Conservation (phyloP, 192 early-diverging fungal genomes). For the Gigaspora rosea region DNA sequence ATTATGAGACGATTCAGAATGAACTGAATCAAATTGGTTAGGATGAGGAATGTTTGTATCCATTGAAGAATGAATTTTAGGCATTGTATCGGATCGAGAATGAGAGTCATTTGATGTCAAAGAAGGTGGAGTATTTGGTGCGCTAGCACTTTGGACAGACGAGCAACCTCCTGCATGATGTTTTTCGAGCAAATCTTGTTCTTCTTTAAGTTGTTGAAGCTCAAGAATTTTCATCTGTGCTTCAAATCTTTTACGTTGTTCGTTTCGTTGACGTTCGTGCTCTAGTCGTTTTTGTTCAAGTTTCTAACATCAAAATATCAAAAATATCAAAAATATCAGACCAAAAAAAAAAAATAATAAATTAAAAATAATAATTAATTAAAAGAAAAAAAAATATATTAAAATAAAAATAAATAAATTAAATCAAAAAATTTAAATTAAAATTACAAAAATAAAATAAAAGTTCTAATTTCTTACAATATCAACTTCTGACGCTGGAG, state of each 20-base stretch:
- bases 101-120: constrained; percentile 28
- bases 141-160: background rate
- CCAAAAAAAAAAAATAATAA: background rate
- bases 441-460: background rate
- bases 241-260: constrained; percentile 48
- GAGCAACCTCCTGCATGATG: constrained; percentile 17
- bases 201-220: constrained; percentile 48
- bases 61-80: constrained; percentile 30
- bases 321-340: background rate
- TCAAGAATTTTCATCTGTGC: constrained; percentile 53
- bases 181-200: constrained; percentile 46
- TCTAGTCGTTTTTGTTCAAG: constrained; percentile 51
- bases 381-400: background rate
- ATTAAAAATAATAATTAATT: background rate
- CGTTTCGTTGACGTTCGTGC: constrained; percentile 45
- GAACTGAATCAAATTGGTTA: constrained; percentile 27
- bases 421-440: background rate
- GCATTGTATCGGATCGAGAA: constrained; percentile 35
- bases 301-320: constrained; percentile 33
- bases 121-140: constrained; percentile 24
- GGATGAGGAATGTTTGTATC: constrained; percentile 18
- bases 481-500: background rate
- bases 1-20: constrained; percentile 25
- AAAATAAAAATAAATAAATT: background rate
- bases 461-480: background rate